Percentiles rank a stretch among this genome's conserved stretches.
These are phyloP conservation scores for Tolypocladium sp. DNA, from an alignment of 2,329 filamentous ascomycete species.

Conservation along the genomic window DNA sequence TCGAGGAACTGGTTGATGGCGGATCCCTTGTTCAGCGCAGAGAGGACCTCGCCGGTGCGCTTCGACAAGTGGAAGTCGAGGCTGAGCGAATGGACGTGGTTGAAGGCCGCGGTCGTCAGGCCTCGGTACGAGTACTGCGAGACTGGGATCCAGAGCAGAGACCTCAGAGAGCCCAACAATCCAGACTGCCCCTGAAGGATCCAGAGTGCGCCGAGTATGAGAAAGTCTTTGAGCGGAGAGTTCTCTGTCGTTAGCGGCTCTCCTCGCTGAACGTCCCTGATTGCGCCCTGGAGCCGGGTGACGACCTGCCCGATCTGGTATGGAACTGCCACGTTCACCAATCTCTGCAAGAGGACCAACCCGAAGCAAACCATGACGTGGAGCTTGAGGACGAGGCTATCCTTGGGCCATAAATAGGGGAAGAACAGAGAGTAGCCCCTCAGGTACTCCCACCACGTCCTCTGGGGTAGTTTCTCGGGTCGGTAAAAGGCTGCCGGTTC, in stretches of 20 bases:
- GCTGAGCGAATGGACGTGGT: constrained; percentile 92
- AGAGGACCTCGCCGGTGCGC: constrained; percentile 91
- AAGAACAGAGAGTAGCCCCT: constrained; percentile 90
- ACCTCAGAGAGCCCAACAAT: constrained; percentile 71
- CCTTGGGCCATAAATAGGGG: constrained; percentile 91
- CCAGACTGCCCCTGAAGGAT: constrained; percentile 87
- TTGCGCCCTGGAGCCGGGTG: constrained; percentile 51
- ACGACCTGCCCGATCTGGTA: constrained; percentile 72
- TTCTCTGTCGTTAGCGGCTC: constrained; percentile 21
- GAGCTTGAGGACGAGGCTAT: constrained; percentile 62
- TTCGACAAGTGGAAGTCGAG: constrained; percentile 96
- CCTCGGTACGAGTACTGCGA: constrained; percentile 95
- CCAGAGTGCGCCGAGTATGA: constrained; percentile 54
- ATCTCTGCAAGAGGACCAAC: constrained; percentile 70
- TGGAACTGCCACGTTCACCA: constrained; percentile 81
- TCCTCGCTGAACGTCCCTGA: constrained; percentile 36
- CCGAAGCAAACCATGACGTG: constrained; percentile 75
- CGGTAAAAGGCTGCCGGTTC: constrained; percentile 77
- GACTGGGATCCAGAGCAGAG: constrained; percentile 90
- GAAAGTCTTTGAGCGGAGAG: constrained; percentile 25
- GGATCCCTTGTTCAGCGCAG: constrained; percentile 89
- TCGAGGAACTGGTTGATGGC: constrained; percentile 96
- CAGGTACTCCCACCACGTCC: constrained; percentile 94
- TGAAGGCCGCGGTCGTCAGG: constrained; percentile 88
- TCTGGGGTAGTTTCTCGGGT: constrained; percentile 74